Conservation (phyloP, 139 green algal species). For the Pedinophyceae sp. region DNA sequence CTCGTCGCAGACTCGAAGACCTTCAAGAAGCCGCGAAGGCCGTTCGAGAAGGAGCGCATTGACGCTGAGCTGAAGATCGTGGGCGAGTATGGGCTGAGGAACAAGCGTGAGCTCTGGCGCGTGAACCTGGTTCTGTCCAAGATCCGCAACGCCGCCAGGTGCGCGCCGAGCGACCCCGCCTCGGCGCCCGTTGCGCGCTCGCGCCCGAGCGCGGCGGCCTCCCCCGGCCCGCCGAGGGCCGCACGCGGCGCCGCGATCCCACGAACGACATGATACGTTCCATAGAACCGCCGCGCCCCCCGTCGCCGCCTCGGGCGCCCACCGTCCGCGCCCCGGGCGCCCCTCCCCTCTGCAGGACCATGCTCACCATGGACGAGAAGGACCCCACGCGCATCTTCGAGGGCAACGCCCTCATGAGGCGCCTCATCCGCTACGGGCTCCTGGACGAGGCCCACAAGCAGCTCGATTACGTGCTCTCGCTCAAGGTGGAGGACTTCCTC, state of each 20-base stretch:
- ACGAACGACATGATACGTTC: too few relatives aligned
- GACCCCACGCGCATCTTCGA: constrained; percentile 93
- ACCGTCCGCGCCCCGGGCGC: too few relatives aligned
- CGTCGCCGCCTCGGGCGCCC: background rate
- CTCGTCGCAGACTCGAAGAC: too few relatives aligned
- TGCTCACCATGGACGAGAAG: constrained; percentile 95
- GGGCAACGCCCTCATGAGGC: constrained; percentile 79
- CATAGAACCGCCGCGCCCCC: too few relatives aligned
- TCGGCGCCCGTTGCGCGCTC: too few relatives aligned
- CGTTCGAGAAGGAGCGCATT: constrained; percentile 99
- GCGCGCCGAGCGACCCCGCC: too few relatives aligned
- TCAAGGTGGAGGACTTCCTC: constrained; percentile 60
- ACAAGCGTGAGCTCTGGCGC: constrained; percentile 99
- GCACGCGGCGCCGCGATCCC: too few relatives aligned
- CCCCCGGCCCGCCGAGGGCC: too few relatives aligned
- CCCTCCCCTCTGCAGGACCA: constrained; percentile 38
- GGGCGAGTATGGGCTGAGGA: constrained; percentile 95
- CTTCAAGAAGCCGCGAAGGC: constrained; percentile 96
- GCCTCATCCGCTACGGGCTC: constrained; percentile 95
- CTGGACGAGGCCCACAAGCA: constrained; percentile 91
- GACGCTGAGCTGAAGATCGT: constrained; percentile 98
- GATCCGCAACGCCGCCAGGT: constrained; percentile 82
- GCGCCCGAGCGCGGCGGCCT: too few relatives aligned
- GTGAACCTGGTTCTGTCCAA: constrained; percentile 78
- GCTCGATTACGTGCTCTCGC: constrained; percentile 97